These are phyloP conservation scores for Nyctanthes arbortristis DNA, from an alignment of 257 asterid genomes.

Conservation along the genomic window DNA sequence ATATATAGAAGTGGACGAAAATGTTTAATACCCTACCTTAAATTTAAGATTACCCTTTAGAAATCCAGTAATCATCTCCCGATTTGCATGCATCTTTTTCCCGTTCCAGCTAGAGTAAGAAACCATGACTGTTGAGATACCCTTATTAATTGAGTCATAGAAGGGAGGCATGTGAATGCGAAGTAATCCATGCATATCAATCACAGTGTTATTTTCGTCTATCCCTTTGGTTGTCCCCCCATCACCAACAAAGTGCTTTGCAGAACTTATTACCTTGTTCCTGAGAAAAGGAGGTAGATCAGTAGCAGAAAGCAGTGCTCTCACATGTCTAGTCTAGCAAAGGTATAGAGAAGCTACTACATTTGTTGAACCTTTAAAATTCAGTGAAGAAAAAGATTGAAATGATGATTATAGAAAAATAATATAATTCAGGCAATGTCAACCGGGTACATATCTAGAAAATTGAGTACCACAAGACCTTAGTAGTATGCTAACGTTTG, in stretches of 20 bases:
- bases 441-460: background rate
- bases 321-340: constrained; percentile 1
- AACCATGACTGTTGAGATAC: constrained; percentile 79
- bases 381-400: background rate
- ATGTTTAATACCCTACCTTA: constrained; percentile 50
- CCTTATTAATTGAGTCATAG: constrained; percentile 69
- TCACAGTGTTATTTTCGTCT: constrained; percentile 72
- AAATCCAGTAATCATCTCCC: constrained; percentile 70
- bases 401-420: background rate
- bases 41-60: constrained; percentile 74
- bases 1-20: background rate
- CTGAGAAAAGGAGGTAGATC: constrained; percentile 8
- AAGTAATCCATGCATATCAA: constrained; percentile 66
- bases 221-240: constrained; percentile 36
- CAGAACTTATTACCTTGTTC: too few species aligned
- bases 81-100: constrained; percentile 78
- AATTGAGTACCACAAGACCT: constrained; percentile 2
- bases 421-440: background rate
- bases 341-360: constrained; percentile 9
- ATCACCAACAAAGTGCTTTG: too few species aligned
- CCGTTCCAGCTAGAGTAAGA: constrained; percentile 95
- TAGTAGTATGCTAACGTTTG: background rate
- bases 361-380: too few species aligned
- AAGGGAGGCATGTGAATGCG: constrained; percentile 91
- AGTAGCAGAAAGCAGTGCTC: background rate